Evolutionary conservation across 208 protist species (phyloP).

Genomic region (Acanthamoeba healyi): DNA sequence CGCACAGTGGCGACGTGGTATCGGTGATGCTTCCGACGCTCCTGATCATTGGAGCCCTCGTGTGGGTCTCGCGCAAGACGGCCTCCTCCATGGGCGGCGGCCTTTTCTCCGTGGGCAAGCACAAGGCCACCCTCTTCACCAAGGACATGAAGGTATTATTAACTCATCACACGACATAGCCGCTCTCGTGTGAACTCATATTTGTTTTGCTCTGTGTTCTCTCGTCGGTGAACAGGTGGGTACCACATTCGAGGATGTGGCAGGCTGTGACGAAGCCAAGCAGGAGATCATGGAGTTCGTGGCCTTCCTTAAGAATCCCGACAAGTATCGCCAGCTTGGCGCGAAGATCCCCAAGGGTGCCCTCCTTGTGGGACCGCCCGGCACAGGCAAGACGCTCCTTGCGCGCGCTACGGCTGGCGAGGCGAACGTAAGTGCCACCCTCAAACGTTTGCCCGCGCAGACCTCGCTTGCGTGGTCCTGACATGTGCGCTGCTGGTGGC

Average conservation of each 20-base stretch:
- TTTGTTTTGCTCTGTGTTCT: not conserved
- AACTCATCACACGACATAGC: not conserved
- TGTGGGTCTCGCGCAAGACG: slow-evolving; percentile 74
- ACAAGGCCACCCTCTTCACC: slow-evolving; percentile 76
- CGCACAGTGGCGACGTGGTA: slow-evolving; percentile 70
- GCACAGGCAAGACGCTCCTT: slow-evolving; percentile 98
- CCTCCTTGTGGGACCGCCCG: slow-evolving; percentile 97
- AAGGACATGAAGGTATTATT: slow-evolving; percentile 80
- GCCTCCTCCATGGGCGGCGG: slow-evolving; percentile 40
- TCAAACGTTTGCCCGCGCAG: not conserved
- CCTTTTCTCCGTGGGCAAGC: slow-evolving; percentile 85
- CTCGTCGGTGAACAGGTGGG: slow-evolving; percentile 42
- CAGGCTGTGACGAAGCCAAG: slow-evolving; percentile 97
- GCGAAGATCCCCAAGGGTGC: slow-evolving; percentile 97
- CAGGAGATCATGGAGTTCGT: slow-evolving; percentile 98
- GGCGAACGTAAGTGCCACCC: slow-evolving; percentile 84
- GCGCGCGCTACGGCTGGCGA: slow-evolving; percentile 97
- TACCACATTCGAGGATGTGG: slow-evolving; percentile 95
- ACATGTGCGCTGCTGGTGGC: not conserved
- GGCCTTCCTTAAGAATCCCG: slow-evolving; percentile 97
- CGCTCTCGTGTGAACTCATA: not conserved
- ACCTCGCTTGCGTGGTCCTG: not conserved
- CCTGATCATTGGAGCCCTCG: slow-evolving; percentile 78
- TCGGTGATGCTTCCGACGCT: slow-evolving; percentile 74
- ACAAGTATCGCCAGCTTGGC: slow-evolving; percentile 96